Percentiles rank a stretch among this genome's conserved stretches.
Conservation (phyloP, 306 rosid genomes). For the Corylus americana region DNA sequence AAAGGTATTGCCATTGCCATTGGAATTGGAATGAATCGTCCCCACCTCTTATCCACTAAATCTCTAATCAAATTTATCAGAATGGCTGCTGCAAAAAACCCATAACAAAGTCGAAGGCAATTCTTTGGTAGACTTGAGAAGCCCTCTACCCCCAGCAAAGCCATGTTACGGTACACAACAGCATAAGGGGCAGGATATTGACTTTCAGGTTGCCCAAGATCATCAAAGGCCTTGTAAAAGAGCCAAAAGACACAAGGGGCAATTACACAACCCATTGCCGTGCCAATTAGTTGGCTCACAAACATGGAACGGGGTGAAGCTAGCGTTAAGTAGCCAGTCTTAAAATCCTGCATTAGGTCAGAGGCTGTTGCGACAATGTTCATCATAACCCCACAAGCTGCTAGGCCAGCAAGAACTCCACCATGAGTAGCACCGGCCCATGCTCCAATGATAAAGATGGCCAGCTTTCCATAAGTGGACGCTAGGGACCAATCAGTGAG, state of each 20-base stretch:
- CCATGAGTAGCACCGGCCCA: conserved; percentile 15
- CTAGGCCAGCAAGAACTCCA: conserved; percentile 21
- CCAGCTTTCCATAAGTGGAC: conserved; percentile 17
- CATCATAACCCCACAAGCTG: conserved; percentile 27
- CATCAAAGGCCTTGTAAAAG: conserved; percentile 17
- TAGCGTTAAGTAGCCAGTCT: conserved; percentile 19
- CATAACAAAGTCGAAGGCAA: conserved; percentile 13
- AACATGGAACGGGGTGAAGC: conserved; percentile 23
- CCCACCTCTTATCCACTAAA: conserved; percentile 3
- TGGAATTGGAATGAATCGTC: conserved; percentile 2
- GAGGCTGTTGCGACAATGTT: conserved; percentile 22
- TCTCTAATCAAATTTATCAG: conserved; percentile 8
- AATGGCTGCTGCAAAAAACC: conserved; percentile 8
- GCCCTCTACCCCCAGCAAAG: conserved; percentile 6
- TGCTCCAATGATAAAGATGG: conserved; percentile 7
- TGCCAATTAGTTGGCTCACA: conserved; percentile 19
- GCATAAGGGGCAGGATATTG: conserved; percentile 18
- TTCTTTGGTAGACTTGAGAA: conserved; percentile 14
- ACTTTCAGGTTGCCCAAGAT: background rate
- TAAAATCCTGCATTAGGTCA: conserved; percentile 18
- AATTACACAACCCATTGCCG: conserved; percentile 18
- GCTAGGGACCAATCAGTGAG: conserved; percentile 25
- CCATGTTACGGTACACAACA: conserved; percentile 3
- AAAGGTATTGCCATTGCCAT: conserved; percentile 25
- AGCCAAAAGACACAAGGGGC: conserved; percentile 24